Percentiles rank a stretch among this genome's conserved stretches.
Evolutionary conservation across 2,329 filamentous ascomycete genomes (phyloP).

Genomic region (Ambrosiella cleistominuta): DNA sequence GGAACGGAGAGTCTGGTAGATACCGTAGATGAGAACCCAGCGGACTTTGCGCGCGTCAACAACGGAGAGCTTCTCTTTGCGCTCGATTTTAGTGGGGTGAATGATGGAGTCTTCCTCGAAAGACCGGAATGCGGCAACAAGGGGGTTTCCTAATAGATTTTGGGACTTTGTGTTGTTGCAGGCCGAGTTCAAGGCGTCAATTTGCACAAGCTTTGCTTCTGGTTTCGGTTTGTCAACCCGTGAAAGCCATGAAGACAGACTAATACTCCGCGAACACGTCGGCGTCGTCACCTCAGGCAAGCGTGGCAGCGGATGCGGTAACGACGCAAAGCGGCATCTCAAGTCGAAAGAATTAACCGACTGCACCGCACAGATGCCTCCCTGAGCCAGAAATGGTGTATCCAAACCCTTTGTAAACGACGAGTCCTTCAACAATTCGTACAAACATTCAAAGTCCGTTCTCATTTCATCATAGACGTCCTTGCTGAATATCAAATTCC

Average conservation of each 20-base stretch:
- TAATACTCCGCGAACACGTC: constrained; percentile 17
- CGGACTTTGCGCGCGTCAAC: constrained; percentile 58
- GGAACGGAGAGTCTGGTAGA: constrained; percentile 53
- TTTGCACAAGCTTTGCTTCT: constrained; percentile 31
- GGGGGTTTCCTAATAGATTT: constrained; percentile 27
- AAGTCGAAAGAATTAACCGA: constrained; percentile 49
- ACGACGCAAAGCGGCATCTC: constrained; percentile 37
- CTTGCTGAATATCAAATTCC: constrained; percentile 34
- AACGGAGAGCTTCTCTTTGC: constrained; percentile 20
- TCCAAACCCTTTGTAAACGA: constrained; percentile 30
- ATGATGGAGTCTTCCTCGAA: constrained; percentile 46
- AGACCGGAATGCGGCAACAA: constrained; percentile 50
- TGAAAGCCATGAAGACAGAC: constrained; percentile 26
- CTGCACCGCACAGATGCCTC: constrained; percentile 54
- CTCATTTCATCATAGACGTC: constrained; percentile 41
- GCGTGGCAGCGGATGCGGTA: constrained; percentile 50
- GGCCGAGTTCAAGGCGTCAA: constrained; percentile 34
- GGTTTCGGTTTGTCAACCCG: constrained; percentile 26
- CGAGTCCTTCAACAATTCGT: constrained; percentile 52
- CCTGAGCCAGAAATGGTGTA: constrained; percentile 38
- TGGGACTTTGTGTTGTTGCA: constrained; percentile 25
- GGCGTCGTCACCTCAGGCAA: constrained; percentile 31
- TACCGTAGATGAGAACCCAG: constrained; percentile 60
- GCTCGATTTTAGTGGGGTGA: constrained; percentile 16
- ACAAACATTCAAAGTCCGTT: constrained; percentile 52